Base-by-base conservation (phyloP, 1,284 basidiomycete genomes). In the Phellinidium pouzarii region DNA sequence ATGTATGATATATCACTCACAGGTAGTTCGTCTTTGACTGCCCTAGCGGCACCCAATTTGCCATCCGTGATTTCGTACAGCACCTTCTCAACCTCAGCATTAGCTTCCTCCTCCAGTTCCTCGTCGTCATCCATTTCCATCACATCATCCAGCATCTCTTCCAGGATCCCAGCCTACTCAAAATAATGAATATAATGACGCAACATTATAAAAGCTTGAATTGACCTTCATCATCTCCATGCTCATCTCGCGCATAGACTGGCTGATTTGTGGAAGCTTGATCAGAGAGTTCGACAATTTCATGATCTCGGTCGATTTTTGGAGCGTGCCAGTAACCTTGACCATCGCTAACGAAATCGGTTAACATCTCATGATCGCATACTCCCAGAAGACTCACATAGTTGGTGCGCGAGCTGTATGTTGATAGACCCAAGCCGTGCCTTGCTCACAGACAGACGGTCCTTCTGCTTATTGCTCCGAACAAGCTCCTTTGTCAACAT, bases 251-350 rank as follows among this genome's bases (percentile, higher is more conserved):
- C 93, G 81, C 96, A 99, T 99, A 0, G 83, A 80, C 59, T 84
- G 86, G 66, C 84, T 90, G 50, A 99, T 82, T 66, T 99, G 91
- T 14, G 96, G 96, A 31, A 99, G 75, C 65, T 86, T 94, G 62
- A 99, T 76, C 43, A 99, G 79, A 44, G 86, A 75, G 69, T 97
- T 99, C 3, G 94, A 95, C 29, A 94, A 77, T 71, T 91, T 99
- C 95, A 99, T 99, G 59, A 99, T 98, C 70, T 99, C 95, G 1
- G 95, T 94, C 8, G 92, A 95, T 70, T 94, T 98, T 71, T 97
- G 94, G 61, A 99, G 75, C 20, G 92, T 84, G 6, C 96, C 96
- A 2, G 96, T 98, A 38, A 99, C 92, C 72, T 99, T 99, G 62
- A 87, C 74, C 88, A 98, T 93, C 0, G 96, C 96, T 98, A 54